Base-by-base conservation (phyloP, 106 monocot genomes). In the Gastrodia elata region DNA sequence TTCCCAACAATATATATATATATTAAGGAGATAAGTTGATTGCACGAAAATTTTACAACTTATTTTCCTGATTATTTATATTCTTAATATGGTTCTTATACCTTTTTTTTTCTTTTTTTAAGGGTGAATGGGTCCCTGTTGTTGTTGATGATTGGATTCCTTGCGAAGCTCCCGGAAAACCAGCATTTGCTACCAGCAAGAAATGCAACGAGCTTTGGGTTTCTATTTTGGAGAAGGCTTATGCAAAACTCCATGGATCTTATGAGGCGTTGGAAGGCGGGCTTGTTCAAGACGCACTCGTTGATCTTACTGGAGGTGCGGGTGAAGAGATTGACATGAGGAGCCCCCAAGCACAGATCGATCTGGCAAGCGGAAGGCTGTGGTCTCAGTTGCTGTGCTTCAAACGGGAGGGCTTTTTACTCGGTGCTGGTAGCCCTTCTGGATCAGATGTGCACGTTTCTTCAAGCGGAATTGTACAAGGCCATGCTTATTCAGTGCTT, bases 301-400 rank as follows among this genome's bases (percentile, higher is more conserved):
- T 97, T 24, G 97, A 97, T 57, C 88, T 97, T 68, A 97, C 97
- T 7, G 97, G 97, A 13, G 97, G 97, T 9, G 97, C 97, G 77
- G 97, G 97, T 18, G 97, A 97, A 80, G 97, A 97, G 82, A 97
- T 97, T 65, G 97, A 97, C 71, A 88, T 97, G 88, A 90, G 97
- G 71, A 92, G 86, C 65, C 65, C 90, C 14, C 92, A 97, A 74
- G 92, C 92, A 28, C 97, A 97, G 70, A 90, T 97, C 78, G 97
- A 97, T 80, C 80, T 97, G 11, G 97, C 97, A 3, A 97, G 97
- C 75, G 97, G 97, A 77, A 87, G 97, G 69, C 75, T 97, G 22
- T 97, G 97, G 97, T 90, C 97, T 33, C 97, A 97, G 71, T 82
- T 97, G 57, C 82, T 97, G 82, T 84, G 86, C 61, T 97, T 97